Evolutionary conservation across 371 early-diverging fungal genomes (phyloP).

Genomic region (Gilbertella persicaria): DNA sequence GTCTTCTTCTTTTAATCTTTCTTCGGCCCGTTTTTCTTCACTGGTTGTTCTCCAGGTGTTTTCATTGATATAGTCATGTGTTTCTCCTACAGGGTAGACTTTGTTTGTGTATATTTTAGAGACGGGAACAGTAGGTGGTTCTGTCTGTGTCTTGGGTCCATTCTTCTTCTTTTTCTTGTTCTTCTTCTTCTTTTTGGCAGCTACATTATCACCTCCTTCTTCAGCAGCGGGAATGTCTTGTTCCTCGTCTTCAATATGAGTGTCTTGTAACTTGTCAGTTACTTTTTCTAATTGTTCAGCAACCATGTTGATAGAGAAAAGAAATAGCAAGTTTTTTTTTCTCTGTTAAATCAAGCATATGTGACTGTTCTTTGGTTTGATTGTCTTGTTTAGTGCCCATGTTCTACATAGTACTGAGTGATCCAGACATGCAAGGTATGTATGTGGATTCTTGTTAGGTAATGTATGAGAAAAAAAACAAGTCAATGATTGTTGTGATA

Average conservation of each 20-base stretch:
- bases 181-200: slow-evolving; percentile 61
- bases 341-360: too few relatives aligned
- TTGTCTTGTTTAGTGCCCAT: too few relatives aligned
- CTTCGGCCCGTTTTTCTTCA: slow-evolving; percentile 79
- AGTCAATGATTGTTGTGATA: too few relatives aligned
- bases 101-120: slow-evolving; percentile 70
- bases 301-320: too few relatives aligned
- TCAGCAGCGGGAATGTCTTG: neutral
- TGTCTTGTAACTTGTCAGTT: slow-evolving; percentile 12
- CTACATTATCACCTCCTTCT: slow-evolving; percentile 9
- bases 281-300: slow-evolving; percentile 12
- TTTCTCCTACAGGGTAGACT: slow-evolving; percentile 74
- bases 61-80: slow-evolving; percentile 76
- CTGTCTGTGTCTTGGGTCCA: slow-evolving; percentile 61
- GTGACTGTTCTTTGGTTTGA: too few relatives aligned
- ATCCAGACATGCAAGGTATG: too few relatives aligned
- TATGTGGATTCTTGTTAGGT: too few relatives aligned
- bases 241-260: slow-evolving; percentile 16
- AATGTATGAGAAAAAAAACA: too few relatives aligned
- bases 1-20: slow-evolving; percentile 61
- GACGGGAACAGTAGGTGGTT: slow-evolving; percentile 80
- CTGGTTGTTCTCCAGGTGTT: slow-evolving; percentile 79
- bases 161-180: slow-evolving; percentile 73
- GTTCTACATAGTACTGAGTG: too few relatives aligned
- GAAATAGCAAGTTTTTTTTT: too few relatives aligned